These are phyloP conservation scores for Psilocybe azurescens DNA, from an alignment of 768 basidiomycete genomes.

Conservation along the genomic window DNA sequence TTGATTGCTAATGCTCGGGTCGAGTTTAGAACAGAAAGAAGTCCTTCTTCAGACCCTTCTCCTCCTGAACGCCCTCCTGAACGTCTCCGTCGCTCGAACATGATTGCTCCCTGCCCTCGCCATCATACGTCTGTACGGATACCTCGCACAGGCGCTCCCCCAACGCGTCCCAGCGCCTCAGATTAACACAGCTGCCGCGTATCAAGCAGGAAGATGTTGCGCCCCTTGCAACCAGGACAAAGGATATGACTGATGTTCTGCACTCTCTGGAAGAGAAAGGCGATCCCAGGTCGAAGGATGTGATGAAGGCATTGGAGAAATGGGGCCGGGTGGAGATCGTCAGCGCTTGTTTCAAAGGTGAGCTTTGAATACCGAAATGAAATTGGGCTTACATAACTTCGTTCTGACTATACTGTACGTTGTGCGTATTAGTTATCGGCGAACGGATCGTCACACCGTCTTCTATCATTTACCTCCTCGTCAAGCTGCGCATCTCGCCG, in stretches of 20 bases:
- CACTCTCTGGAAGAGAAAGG: slow-evolving; percentile 53
- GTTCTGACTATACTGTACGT: background rate
- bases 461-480: slow-evolving; percentile 83
- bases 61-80: slow-evolving; percentile 80
- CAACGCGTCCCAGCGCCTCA: slow-evolving; percentile 46
- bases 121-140: slow-evolving; percentile 83
- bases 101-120: slow-evolving; percentile 85
- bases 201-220: slow-evolving; percentile 60
- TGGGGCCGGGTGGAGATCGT: slow-evolving; percentile 84
- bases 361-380: slow-evolving; percentile 15
- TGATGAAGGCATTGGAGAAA: slow-evolving; percentile 66
- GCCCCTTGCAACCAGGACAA: slow-evolving; percentile 37
- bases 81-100: slow-evolving; percentile 82
- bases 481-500: slow-evolving; percentile 79
- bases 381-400: background rate
- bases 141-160: slow-evolving; percentile 85
- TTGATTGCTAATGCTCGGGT: background rate
- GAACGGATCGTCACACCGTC: slow-evolving; percentile 89
- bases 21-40: slow-evolving; percentile 65
- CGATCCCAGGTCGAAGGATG: slow-evolving; percentile 53
- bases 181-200: slow-evolving; percentile 80
- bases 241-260: slow-evolving; percentile 52
- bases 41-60: slow-evolving; percentile 75
- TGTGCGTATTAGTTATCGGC: slow-evolving; percentile 76
- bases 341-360: slow-evolving; percentile 89